A percentile compares a stretch with the other conserved stretches of the same genome.
Evolutionary conservation across 768 basidiomycete genomes (phyloP).

Genomic region (Kwoniella dejecticola): DNA sequence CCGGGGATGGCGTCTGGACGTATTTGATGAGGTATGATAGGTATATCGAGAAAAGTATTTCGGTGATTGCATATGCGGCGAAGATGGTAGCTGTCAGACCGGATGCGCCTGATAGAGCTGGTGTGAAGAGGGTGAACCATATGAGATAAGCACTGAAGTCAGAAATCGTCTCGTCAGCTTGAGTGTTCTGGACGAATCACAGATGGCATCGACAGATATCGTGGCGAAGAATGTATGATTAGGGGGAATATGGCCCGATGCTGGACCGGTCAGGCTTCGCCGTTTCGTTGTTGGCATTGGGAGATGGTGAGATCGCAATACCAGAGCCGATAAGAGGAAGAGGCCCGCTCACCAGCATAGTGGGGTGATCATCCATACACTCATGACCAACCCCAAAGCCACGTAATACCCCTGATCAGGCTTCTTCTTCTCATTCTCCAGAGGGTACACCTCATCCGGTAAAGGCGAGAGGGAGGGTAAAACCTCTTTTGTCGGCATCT

Average conservation of each 20-base stretch:
- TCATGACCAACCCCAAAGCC: constrained; percentile 37
- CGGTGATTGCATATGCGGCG: constrained; percentile 43
- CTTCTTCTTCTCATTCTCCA: constrained; percentile 11
- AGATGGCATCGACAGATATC: too few species aligned
- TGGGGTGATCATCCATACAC: constrained; percentile 47
- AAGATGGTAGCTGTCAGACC: constrained; percentile 39
- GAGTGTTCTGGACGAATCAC: too few species aligned
- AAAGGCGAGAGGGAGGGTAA: constrained; percentile 25
- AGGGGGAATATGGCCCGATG: too few species aligned
- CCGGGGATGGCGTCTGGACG: constrained; percentile 38
- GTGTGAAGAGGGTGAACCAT: constrained; percentile 39
- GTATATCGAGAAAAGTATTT: constrained; percentile 45
- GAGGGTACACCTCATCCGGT: constrained; percentile 39
- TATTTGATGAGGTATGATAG: constrained; percentile 32
- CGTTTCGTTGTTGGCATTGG: background rate
- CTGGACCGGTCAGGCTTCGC: too few species aligned
- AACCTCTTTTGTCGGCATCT: constrained; percentile 8
- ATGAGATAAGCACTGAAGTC: constrained; percentile 38
- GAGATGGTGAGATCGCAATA: too few species aligned
- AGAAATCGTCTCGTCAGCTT: background rate
- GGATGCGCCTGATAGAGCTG: constrained; percentile 2
- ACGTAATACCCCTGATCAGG: constrained; percentile 41
- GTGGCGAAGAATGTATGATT: too few species aligned
- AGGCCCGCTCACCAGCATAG: constrained; percentile 29
- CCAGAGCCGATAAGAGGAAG: background rate